Base-by-base conservation (phyloP, 371 early-diverging fungal genomes). In the Coemansia sp. region DNA sequence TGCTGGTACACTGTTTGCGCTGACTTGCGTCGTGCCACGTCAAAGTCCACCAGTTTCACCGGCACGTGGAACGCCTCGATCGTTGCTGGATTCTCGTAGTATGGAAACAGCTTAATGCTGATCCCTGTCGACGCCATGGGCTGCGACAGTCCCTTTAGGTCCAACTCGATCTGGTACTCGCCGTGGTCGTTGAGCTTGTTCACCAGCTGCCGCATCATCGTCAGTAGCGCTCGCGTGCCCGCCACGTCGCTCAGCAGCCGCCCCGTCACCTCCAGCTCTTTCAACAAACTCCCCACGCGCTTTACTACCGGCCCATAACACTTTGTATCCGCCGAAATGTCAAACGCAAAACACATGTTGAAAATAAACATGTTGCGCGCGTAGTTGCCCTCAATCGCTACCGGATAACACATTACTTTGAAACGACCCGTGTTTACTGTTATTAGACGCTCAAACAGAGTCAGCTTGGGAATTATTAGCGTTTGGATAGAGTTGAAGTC, bases 271-370 rank as follows among this genome's bases (percentile, higher is more conserved):
- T 79, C 79, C 27, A 79, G 66, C 63, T 77, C 79, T 48, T 80
- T 79, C 50, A 79, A 24, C 62, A 79, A 56, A 13, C 79, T 63
- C 18, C 79, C 79, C 16, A 79, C 63, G 5, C 79, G 68, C 61
- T 72, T 79, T 22, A 79, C 79, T 65, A 79, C 79, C n/a, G 74
- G 61, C 7, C 72, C 72, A 45, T 69, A 79, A 62, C 77, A 74
- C 45, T 63, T 74, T 26, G 77, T 76, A 11, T 76, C 69, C 6
- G 77, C 73, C 1, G 53, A 58, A 39, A 79, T 67, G 34, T 76
- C 72, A 34, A 79, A 78, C 16, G 74, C 80, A 60, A 79, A 79
- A 50, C 79, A 79, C 70, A 79, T 71, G 55, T 79, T 79, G 42
- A 79, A 79, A 13, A 79, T 79, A 50, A 79, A 50, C 55, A 67